Evolutionary conservation across 345 rosid genomes (phyloP).

Genomic region (Dipteronia sinensis): DNA sequence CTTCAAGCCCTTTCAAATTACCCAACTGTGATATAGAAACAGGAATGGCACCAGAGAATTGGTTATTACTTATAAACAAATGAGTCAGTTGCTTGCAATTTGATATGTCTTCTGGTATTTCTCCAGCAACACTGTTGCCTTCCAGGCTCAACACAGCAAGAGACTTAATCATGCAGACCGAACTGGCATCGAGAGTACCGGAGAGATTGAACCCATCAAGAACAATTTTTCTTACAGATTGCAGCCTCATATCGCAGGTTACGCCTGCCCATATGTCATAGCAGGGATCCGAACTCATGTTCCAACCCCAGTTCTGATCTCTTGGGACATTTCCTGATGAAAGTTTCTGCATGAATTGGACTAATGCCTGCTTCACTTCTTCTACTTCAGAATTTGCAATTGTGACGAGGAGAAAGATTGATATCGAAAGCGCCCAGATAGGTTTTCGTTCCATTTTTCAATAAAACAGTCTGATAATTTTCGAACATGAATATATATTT

Average conservation of each 20-base stretch:
- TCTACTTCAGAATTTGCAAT: not conserved
- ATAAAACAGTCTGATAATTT: no score
- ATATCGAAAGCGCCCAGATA: not conserved
- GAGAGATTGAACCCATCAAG: conserved; percentile 48
- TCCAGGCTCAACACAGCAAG: conserved; percentile 46
- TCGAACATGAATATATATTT: no score
- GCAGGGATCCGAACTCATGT: conserved; percentile 56
- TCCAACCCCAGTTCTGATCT: conserved; percentile 49
- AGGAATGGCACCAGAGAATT: conserved; percentile 48
- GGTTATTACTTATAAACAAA: conserved; percentile 42
- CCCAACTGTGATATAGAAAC: conserved; percentile 37
- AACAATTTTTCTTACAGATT: conserved; percentile 40
- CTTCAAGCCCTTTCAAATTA: conserved; percentile 51
- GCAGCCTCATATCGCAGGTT: conserved; percentile 25
- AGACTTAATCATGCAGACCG: conserved; percentile 38
- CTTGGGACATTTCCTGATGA: conserved; percentile 31
- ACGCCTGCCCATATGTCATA: conserved; percentile 51
- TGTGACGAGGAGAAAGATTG: not conserved
- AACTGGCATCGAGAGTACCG: conserved; percentile 43
- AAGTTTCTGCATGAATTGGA: conserved; percentile 47
- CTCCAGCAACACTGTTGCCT: conserved; percentile 42
- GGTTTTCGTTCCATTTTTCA: no score
- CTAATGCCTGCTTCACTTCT: not conserved
- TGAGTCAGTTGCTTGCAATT: conserved; percentile 47
- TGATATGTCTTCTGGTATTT: conserved; percentile 35